Conservation (phyloP, 306 rosid species). For the Malus orientalis region DNA sequence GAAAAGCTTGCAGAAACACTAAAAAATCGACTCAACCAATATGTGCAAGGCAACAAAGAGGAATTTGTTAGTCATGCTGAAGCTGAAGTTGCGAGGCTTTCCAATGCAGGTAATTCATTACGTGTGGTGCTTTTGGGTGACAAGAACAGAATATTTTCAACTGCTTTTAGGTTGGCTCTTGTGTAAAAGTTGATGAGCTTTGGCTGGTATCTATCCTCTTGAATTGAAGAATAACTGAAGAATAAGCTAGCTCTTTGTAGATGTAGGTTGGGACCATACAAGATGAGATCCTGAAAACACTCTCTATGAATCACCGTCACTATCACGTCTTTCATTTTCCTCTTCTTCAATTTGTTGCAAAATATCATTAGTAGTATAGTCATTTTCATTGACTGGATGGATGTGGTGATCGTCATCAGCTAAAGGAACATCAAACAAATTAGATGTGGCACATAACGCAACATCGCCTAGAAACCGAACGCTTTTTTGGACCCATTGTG, state of each 20-base stretch:
- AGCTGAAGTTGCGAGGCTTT: conserved; percentile 80
- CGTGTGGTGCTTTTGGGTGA: not conserved
- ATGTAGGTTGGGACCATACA: not conserved
- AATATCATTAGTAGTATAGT: too few relatives aligned
- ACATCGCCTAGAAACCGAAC: too few relatives aligned
- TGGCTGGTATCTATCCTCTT: not conserved
- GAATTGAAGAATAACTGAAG: not conserved
- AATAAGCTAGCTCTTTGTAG: not conserved
- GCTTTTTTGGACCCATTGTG: too few relatives aligned
- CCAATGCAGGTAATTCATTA: conserved; percentile 65
- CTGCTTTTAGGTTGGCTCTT: not conserved
- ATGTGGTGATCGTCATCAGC: too few relatives aligned
- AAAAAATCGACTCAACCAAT: conserved; percentile 66
- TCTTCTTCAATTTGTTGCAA: too few relatives aligned
- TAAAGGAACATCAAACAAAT: too few relatives aligned
- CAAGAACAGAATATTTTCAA: not conserved
- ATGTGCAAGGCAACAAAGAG: conserved; percentile 77
- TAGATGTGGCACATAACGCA: too few relatives aligned
- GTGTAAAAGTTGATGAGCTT: not conserved
- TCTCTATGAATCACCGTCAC: too few relatives aligned
- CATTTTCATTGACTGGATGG: too few relatives aligned
- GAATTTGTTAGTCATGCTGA: conserved; percentile 60
- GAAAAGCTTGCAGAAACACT: conserved; percentile 74
- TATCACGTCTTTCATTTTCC: too few relatives aligned
- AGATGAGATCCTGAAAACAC: not conserved